Base-by-base conservation (phyloP, 192 early-diverging fungal genomes). In the Spizellomyces sp. region DNA sequence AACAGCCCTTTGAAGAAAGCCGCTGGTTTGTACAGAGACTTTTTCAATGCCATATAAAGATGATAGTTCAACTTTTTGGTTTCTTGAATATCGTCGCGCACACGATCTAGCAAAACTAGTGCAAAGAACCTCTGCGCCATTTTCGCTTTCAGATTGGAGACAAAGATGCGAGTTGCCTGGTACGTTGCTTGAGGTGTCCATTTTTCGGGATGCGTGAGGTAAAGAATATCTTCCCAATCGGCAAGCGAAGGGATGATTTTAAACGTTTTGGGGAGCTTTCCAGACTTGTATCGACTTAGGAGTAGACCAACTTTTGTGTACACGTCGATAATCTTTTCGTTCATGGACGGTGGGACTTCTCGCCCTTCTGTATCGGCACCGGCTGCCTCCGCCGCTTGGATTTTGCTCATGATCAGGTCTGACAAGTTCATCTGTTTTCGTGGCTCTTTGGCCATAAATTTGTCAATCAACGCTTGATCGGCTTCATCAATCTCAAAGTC, bases 31-130 rank as follows among this genome's bases (percentile, higher is more conserved):
- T 97, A 99, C 44, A 98, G 84, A 5, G 91, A 86, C 86, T 99
- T 99, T 73, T 98, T 99, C 59, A 99, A 81, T 8, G 97, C 84
- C 89, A 99, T 91, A 78, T 96, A 99, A 62, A 96, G 80, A 69
- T 99, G 97, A 75, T 95, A 97, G 82, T 98, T 96, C 67, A 99
- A 85, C 80, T 96, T 99, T 75, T 96, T 96, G 77, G 91, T 97
- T 55, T 94, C 94, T n/a, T 83, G 86, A 85, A 99, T 98, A 70
- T 99, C 97, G 58, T 94, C 92, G 55, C 96, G 84, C 44, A 98
- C 92, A 65, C 90, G 90, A 68, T 99, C 97, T 65, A 98, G 78
- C 10, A 99, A 76, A 21, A 99, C 90, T 55, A 94, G 79, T 22
- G 81, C 85, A 70, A 96, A 94, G 71, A 98, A 98, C 86, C 89